Base-by-base conservation (phyloP, 306 rosid genomes). In the Canavalia ensiformis region DNA sequence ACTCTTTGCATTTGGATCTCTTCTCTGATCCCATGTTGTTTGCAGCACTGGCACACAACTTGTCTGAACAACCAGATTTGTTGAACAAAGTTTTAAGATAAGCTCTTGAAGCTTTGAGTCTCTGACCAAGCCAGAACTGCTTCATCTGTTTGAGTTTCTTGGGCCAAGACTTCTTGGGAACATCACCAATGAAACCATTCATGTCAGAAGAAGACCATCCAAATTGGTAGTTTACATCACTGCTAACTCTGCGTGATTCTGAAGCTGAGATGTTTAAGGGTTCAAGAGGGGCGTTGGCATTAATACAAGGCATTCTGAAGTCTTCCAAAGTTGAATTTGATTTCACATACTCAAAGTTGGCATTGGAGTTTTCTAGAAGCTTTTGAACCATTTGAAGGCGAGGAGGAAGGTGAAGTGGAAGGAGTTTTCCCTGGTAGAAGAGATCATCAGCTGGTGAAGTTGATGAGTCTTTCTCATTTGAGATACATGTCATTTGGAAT, bases 341-440 rank as follows among this genome's bases (percentile, higher is more conserved):
- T 77, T 78, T 87, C 51, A 80, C 13, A 49, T 39, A 56, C 31
- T 82, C 79, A 78, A 65, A 50, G 7, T 71, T 57, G 39, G 85
- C 71, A 69, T 72, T 83, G 39, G 92, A 42, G 80, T 64, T 89
- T 7, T 89, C 79, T 11, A 91, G 63, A 62, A 95, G 89, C 0
- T 84, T 93, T 46, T 89, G 89, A 71, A 95, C 94, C 99, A 93
- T 95, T 84, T 95, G 88, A 13, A 90, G 70, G 74, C 99, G 97
- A 81, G 97, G 99, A 55, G 97, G 99, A 76, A 86, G 96, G 45
- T 93, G 97, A 84, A 93, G 98, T 65, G 99, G 99, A 8, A 96
- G 98, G 47, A 96, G 95, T 72, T 92, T 96, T 4, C 99, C 99
- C n/a, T 90, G 90, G 88, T 96, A 96, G 91, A 96, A 96, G 67